Conservation (phyloP, 2,329 filamentous ascomycete genomes). For the Colletotrichum tropicicola region DNA sequence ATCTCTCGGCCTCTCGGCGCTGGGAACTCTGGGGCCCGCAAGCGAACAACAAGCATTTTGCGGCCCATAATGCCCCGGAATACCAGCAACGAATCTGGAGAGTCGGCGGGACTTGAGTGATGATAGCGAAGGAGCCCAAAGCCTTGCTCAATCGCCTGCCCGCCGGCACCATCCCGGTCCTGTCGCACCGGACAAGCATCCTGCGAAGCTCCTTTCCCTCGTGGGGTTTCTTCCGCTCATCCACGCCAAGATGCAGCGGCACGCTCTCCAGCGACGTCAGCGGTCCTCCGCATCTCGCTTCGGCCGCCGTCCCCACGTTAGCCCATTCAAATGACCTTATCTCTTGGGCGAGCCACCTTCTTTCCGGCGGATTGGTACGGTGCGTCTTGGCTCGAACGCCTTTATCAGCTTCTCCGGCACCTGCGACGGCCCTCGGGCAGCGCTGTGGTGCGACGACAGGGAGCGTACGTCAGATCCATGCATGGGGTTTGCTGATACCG, state of each 20-base stretch:
- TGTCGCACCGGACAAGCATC: not conserved
- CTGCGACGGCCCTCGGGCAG: not conserved
- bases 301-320: not conserved
- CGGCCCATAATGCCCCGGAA: not conserved
- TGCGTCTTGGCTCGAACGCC: not conserved
- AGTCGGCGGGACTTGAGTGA: not conserved
- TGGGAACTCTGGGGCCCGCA: not conserved
- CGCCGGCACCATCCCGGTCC: not conserved
- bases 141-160: too few species aligned
- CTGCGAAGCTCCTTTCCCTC: not conserved
- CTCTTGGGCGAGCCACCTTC: not conserved
- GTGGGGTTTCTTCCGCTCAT: not conserved
- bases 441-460: not conserved
- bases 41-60: slow-evolving; percentile 8
- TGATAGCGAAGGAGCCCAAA: not conserved
- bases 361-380: not conserved
- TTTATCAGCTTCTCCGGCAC: not conserved
- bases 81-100: not conserved
- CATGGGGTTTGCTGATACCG: not conserved
- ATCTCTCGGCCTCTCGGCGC: not conserved
- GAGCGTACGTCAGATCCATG: not conserved
- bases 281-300: not conserved
- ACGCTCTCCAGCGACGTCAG: not conserved
- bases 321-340: slow-evolving; percentile 21
- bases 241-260: slow-evolving; percentile 10